phyloP scores from a whole-genome alignment of 164 flowering plant species.

The Houttuynia cordata region DNA sequence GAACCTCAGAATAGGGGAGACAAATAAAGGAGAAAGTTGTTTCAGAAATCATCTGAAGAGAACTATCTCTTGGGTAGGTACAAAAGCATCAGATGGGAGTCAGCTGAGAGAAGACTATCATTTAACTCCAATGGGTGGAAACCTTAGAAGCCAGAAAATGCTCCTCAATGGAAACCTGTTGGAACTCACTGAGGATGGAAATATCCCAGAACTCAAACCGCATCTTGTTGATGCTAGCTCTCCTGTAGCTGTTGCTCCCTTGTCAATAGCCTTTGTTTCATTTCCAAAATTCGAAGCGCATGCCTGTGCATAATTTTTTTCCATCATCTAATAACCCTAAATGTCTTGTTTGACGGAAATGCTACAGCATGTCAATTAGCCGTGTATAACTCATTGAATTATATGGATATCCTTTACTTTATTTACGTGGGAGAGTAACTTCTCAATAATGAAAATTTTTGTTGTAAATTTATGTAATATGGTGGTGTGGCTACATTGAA shows the following conservation, averaged over 20 bases:
- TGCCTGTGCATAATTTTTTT: slow-evolving; percentile 34
- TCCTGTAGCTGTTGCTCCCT: slow-evolving; percentile 39
- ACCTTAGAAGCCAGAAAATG: slow-evolving; percentile 58
- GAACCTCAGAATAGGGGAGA: slow-evolving; percentile 10
- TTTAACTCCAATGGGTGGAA: slow-evolving; percentile 55
- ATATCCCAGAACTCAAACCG: slow-evolving; percentile 49
- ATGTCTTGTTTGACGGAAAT: no score
- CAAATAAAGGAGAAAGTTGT: slow-evolving; percentile 12
- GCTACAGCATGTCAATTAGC: no score
- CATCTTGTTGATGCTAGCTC: slow-evolving; percentile 19
- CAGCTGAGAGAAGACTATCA: slow-evolving; percentile 29
- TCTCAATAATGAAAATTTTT: no score
- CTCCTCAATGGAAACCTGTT: slow-evolving; percentile 56
- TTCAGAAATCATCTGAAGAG: slow-evolving; percentile 29
- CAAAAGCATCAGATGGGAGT: slow-evolving; percentile 28
- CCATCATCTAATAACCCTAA: not conserved
- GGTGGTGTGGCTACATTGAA: no score
- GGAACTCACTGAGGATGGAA: slow-evolving; percentile 37
- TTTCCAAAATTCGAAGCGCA: slow-evolving; percentile 54
- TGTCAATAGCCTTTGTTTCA: slow-evolving; percentile 63
- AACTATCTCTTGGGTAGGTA: slow-evolving; percentile 55
- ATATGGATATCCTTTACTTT: no score
- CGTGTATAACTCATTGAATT: no score
- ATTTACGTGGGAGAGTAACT: no score
- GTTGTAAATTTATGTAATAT: no score